These are phyloP conservation scores for Phialocephala sp. DNA, from an alignment of 2,329 filamentous ascomycete species.

Conservation along the genomic window DNA sequence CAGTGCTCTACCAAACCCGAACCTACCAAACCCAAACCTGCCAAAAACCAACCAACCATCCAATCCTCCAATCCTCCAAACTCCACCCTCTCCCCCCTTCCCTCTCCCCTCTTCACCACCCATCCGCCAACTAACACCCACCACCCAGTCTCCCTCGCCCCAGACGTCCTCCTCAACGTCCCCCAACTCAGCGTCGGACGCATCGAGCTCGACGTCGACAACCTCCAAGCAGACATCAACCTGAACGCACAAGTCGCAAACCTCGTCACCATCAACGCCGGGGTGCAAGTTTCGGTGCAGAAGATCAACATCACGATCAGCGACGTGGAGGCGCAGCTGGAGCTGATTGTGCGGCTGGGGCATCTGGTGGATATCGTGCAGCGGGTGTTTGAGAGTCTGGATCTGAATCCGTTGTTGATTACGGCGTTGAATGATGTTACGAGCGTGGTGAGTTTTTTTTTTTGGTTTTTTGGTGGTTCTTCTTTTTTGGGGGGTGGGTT, in stretches of 20 bases:
- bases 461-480: neutral
- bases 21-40: no score
- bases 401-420: constrained; percentile 66
- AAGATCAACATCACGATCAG: constrained; percentile 66
- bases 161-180: constrained; percentile 63
- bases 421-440: constrained; percentile 59
- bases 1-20: no score
- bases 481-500: no score
- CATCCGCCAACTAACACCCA: no score
- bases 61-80: no score
- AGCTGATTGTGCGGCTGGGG: constrained; percentile 63
- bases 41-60: no score
- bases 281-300: constrained; percentile 51
- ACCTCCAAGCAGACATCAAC: constrained; percentile 63
- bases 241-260: constrained; percentile 64
- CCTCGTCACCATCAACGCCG: constrained; percentile 58
- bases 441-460: constrained; percentile 47
- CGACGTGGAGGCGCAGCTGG: constrained; percentile 63
- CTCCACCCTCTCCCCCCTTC: no score
- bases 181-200: constrained; percentile 62
- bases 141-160: constrained; percentile 44
- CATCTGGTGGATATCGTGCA: constrained; percentile 66
- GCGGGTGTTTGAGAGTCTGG: constrained; percentile 62
- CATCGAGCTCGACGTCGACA: constrained; percentile 65
- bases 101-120: no score